Evolutionary conservation across 2,329 filamentous ascomycete genomes (phyloP), one percentile per base, ranked within the genome.

Genomic region (Penicillium sp.): DNA sequence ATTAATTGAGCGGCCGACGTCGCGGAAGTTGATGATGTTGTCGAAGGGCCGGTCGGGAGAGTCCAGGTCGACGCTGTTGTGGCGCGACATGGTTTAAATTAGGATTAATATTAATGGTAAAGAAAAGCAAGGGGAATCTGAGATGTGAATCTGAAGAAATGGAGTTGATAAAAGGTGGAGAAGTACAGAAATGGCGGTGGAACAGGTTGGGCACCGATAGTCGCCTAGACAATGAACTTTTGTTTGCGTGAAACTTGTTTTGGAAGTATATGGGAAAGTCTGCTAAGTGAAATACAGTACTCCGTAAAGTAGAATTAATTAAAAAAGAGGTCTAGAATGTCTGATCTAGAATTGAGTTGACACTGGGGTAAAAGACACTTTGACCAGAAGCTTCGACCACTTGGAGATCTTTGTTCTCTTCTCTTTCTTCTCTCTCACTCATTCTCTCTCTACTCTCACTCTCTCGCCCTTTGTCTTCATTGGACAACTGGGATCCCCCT

Each of bases 1-100:
- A 63, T 92, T 92, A 61, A 90, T 78, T 0, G 83, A 85, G 58
- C 79, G 76, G 39, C 86, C 88, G 41, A 92, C 86, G 77, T 93
- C 89, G 53, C 90, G 84, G 67, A 92, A 90, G 71, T 93, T 93
- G 63, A 87, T 75, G 47, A 92, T 79, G 48, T 80, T 81, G 54
- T 86, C 78, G 60, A 88, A 76, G 1, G 68, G 67, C 5, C 69
- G 66, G 50, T 71, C 67, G 32, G 67, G 63, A 3, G 69, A 69
- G 54, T 63, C 67, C 48, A 72, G 67, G 52, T 72, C 69, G 31
- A 71, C 58, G 54, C 67, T 69, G 38, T 62, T 64, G 41, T 65
- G 61, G 45, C 66, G 63, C 13, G 59, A 56, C 54, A 65, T 63
- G 22, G 41, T 13, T n/a, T 42, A n/a, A 22, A 49, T 49, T 50